Base-by-base conservation (phyloP, 148 eudicot species). In the Nepenthes mirabilis region DNA sequence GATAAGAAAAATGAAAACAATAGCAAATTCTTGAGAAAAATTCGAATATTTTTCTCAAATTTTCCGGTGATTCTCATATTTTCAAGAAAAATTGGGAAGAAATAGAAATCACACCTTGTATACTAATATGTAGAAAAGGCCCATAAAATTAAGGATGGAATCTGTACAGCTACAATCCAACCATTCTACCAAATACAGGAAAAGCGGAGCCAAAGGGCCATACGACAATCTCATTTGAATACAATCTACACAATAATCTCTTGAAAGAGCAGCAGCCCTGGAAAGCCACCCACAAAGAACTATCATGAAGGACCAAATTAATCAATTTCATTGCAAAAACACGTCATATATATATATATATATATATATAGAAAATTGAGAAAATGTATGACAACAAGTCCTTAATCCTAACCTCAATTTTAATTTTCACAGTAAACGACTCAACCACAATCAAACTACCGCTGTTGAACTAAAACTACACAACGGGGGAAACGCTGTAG, bases 201-300 rank as follows among this genome's bases (percentile, higher is more conserved):
- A 71, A 52, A 87, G 72, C 23, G 90, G 88, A 32, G 97, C 95
- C 65, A 91, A 76, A 40, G 90, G 82, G 66, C 93, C 82, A 64
- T 76, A 80, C 37, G 85, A 80, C 60, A 91, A 62, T 73, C 81
- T 91, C 87, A 91, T 81, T 63, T 83, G 90, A 37, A 87, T 74
- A 72, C 69, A 72, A 71, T 85, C 90, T 37, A 87, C 97, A 65
- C 72, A 74, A 33, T 77, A 72, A 57, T 81, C 89, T 66, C 69
- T 70, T 11, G 90, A 88, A 33, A 91, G 77, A 60, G 93, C 77
- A 47, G 93, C 78, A 36, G 95, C 95, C 82, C 97, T 87, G 87
- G 23, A 36, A 34, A 57, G 14, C 6, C 8, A 32, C 37, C 34
- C n/a, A 33, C 11, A 33, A 14, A 35, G 47, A 13, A 35, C 14